These are phyloP conservation scores for Aquilaria yunnanensis DNA, from an alignment of 345 rosid species.

Conservation along the genomic window DNA sequence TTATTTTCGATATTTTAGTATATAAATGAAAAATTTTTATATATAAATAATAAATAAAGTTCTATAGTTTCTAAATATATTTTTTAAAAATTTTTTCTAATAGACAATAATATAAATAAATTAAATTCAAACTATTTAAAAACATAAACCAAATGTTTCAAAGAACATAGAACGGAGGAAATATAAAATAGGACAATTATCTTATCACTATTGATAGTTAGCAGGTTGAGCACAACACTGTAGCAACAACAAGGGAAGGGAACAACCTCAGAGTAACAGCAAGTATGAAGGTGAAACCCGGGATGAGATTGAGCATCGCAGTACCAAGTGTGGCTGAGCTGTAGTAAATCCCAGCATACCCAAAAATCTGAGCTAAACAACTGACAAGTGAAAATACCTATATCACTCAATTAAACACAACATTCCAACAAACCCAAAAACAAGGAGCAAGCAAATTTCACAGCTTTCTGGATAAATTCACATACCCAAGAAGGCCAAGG, in stretches of 20 bases:
- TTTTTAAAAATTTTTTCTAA: neutral
- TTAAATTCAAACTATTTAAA: too few species aligned
- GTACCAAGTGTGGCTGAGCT: conserved; percentile 47
- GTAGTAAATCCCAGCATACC: conserved; percentile 38
- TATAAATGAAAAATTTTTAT: too few species aligned
- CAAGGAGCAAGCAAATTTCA: neutral
- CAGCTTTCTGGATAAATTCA: neutral
- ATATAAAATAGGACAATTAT: neutral
- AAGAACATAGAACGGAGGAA: too few species aligned
- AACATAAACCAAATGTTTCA: too few species aligned
- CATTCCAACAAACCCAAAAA: conserved; percentile 1
- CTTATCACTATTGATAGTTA: too few species aligned
- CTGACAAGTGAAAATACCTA: conserved; percentile 16
- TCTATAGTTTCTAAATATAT: conserved; percentile 2
- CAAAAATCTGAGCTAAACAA: conserved; percentile 22
- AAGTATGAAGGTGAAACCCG: conserved; percentile 42
- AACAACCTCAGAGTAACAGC: conserved; percentile 41
- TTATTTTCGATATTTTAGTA: too few species aligned
- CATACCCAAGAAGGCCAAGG: conserved; percentile 51
- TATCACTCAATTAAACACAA: neutral
- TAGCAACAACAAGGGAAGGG: neutral
- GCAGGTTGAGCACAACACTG: neutral
- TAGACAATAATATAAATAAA: too few species aligned
- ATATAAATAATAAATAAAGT: neutral
- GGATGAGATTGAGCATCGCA: conserved; percentile 48